Evolutionary conservation across 495 filamentous ascomycete genomes (phyloP).

Genomic region (Polyplosphaeria fusca): DNA sequence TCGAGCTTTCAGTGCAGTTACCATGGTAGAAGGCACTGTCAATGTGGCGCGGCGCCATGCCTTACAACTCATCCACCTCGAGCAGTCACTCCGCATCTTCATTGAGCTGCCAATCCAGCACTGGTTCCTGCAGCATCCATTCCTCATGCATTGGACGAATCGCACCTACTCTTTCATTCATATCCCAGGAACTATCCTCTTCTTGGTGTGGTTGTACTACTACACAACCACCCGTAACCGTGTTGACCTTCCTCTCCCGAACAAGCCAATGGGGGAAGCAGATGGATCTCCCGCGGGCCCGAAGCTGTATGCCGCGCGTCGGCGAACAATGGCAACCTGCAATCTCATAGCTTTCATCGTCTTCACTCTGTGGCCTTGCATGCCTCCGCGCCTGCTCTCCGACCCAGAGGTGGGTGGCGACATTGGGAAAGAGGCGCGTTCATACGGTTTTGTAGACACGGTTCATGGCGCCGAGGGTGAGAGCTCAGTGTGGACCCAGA

Average conservation of each 20-base stretch:
- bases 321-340: constrained; percentile 70
- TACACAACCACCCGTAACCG: constrained; percentile 55
- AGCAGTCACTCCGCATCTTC: constrained; percentile 55
- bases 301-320: constrained; percentile 55
- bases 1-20: constrained; percentile 60
- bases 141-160: constrained; percentile 50
- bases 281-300: constrained; percentile 49
- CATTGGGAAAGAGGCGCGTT: constrained; percentile 49
- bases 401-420: constrained; percentile 47
- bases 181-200: constrained; percentile 73
- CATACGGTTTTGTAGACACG: constrained; percentile 71
- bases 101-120: constrained; percentile 38
- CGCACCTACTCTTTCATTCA: constrained; percentile 76
- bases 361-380: constrained; percentile 75
- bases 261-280: constrained; percentile 40
- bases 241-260: constrained; percentile 41
- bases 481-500: constrained; percentile 68
- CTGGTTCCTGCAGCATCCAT: constrained; percentile 38
- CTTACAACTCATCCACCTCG: constrained; percentile 53
- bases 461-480: constrained; percentile 64
- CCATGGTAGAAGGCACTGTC: constrained; percentile 56
- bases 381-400: constrained; percentile 71
- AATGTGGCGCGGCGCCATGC: constrained; percentile 57
- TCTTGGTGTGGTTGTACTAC: constrained; percentile 65
- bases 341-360: constrained; percentile 75